Base-by-base conservation (phyloP, 768 basidiomycete species). In the Kwoniella dejecticola region DNA sequence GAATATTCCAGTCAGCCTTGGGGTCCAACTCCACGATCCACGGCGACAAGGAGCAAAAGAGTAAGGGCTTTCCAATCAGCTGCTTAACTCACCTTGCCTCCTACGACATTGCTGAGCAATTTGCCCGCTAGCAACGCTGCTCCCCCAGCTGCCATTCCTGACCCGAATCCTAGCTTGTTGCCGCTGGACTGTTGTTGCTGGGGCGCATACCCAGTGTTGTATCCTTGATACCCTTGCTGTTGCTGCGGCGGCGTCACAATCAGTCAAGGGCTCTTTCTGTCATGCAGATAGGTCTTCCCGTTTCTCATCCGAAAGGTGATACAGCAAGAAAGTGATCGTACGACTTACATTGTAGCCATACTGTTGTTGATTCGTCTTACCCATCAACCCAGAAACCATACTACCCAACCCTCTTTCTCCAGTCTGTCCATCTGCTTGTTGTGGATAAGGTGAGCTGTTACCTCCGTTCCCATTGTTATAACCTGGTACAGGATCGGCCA, bases 401-500 rank as follows among this genome's bases (percentile, higher is more conserved):
- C 57, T 64, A 19, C 67, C 67, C 54, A 68, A 45, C n/a, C 67
- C 67, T 31, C 56, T 57, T 52, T 61, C 62, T 8, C 60, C 55
- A 21, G 27, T 36, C 46, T 57, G 44, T 2, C 54, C 56, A 42
- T 42, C 41, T 8, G 17, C 19, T 24, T 54, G 38, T 2, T 55
- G 48, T 42, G 11, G 17, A 42, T 42, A 8, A 8, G 7, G 19
- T 7, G 7, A 8, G 5, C 42, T 41, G 17, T 57, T 40, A 26
- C 42, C 11, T 27, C 44, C 27, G 33, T 52, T n/a, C 23, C 44
- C 27, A 46, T 62, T 21, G 17, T 24, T 27, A 27, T 24, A 8
- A 6, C 57, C 56, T 17, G 40, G 30, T 23, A 57, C 57, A 4
- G 66, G 57, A 1, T 61, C 31, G 38, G 49, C 57, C 13, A 41